phyloP scores from a whole-genome alignment of 2,329 filamentous ascomycete genomes.

The Neodidymelliopsis sp. region DNA sequence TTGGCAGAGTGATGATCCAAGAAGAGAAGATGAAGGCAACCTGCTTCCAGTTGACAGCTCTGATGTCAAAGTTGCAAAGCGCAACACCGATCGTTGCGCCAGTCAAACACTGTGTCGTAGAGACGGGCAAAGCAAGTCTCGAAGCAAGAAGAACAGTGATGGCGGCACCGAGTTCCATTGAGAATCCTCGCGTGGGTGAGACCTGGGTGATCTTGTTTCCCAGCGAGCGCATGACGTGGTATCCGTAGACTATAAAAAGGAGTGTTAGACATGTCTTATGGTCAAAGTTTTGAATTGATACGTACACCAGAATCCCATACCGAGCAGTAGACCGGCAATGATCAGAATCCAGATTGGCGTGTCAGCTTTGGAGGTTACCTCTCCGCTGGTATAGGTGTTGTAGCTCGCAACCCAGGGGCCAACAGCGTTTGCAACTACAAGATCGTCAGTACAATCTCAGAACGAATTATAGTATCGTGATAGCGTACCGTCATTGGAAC shows the following conservation, averaged over 20 bases:
- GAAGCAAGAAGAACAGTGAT: constrained; percentile 70
- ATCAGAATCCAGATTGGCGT: constrained; percentile 69
- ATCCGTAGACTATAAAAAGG: constrained; percentile 4
- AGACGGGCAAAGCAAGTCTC: constrained; percentile 67
- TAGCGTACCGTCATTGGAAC: constrained; percentile 64
- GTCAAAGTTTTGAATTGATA: constrained; percentile 58
- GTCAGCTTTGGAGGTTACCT: constrained; percentile 54
- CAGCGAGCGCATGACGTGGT: constrained; percentile 67
- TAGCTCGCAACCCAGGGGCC: constrained; percentile 68
- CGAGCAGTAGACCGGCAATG: constrained; percentile 61
- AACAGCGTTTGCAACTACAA: constrained; percentile 60
- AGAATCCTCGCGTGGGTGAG: constrained; percentile 62
- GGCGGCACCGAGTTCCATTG: constrained; percentile 53
- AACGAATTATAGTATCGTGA: too few species aligned
- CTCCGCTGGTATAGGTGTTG: constrained; percentile 64
- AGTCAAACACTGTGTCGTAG: constrained; percentile 66
- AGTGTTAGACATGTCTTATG: neutral
- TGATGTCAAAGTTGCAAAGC: constrained; percentile 39
- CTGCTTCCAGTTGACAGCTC: constrained; percentile 54
- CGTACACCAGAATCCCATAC: constrained; percentile 62
- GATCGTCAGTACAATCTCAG: neutral
- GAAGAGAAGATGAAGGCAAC: constrained; percentile 52
- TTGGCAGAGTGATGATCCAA: constrained; percentile 53
- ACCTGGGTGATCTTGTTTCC: constrained; percentile 69
- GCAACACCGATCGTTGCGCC: constrained; percentile 36